phyloP scores from a whole-genome alignment of 1,284 basidiomycete species.

The Fomitopsis pinicola region DNA sequence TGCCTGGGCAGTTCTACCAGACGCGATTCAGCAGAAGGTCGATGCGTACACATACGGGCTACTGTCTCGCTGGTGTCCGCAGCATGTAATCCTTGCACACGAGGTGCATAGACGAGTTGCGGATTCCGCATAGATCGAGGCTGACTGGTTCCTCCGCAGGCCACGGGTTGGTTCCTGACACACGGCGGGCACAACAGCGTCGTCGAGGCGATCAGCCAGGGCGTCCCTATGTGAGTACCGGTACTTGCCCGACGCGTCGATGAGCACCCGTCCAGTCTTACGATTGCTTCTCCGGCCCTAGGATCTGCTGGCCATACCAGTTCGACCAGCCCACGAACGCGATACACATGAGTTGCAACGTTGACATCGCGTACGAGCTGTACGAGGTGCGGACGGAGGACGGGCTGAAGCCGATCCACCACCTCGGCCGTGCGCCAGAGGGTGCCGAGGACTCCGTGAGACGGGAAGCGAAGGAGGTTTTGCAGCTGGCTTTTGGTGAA shows the following conservation, averaged over 20 bases:
- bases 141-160: background rate
- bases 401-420: conserved; percentile 13
- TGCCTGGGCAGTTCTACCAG: conserved; percentile 9
- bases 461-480: background rate
- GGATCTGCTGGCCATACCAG: conserved; percentile 25
- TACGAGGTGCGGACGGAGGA: conserved; percentile 21
- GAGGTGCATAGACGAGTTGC: conserved; percentile 7
- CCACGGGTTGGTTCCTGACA: conserved; percentile 12
- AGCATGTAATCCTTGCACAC: conserved; percentile 19
- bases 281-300: conserved; percentile 1
- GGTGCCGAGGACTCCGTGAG: background rate
- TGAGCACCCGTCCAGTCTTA: background rate
- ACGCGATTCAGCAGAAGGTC: conserved; percentile 11
- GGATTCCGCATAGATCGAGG: background rate
- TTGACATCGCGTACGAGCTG: conserved; percentile 23
- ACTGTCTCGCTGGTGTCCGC: conserved; percentile 16
- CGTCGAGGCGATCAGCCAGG: conserved; percentile 7
- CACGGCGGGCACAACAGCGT: conserved; percentile 13
- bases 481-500: background rate
- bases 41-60: conserved; percentile 10
- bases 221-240: conserved; percentile 7
- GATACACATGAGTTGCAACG: conserved; percentile 14
- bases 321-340: conserved; percentile 23
- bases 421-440: background rate
- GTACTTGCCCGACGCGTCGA: background rate